These are phyloP conservation scores for Heterobasidion irregulare DNA, from an alignment of 1,284 basidiomycete species.

Conservation along the genomic window DNA sequence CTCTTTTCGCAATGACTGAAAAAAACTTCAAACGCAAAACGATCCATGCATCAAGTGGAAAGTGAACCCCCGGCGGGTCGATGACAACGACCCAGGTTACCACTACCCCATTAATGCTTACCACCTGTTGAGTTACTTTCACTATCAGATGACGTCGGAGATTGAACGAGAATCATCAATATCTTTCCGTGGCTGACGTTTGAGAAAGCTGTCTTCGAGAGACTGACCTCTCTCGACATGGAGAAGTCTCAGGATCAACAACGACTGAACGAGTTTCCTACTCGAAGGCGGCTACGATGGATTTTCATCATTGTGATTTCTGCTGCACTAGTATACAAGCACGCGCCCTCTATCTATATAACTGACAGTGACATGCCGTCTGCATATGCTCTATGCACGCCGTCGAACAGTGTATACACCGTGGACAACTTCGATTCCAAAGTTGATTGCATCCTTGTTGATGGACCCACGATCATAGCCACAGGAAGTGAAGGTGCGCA, in stretches of 20 bases:
- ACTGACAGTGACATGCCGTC: not conserved
- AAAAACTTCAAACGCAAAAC: too few species aligned
- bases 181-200: too few species aligned
- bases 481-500: conserved; percentile 44
- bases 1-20: too few species aligned
- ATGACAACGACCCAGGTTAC: conserved; percentile 46
- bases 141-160: too few species aligned
- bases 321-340: not conserved
- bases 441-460: conserved; percentile 66
- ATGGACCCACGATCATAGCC: conserved; percentile 43
- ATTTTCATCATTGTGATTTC: not conserved
- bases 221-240: not conserved
- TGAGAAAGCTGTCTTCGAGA: not conserved
- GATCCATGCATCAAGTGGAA: conserved; percentile 59
- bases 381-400: conserved; percentile 8
- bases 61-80: conserved; percentile 73
- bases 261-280: not conserved
- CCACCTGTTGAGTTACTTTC: too few species aligned
- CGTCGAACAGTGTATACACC: conserved; percentile 7
- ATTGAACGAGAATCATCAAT: too few species aligned
- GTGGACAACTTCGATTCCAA: conserved; percentile 9
- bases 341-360: not conserved
- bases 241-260: not conserved
- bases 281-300: not conserved
- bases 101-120: conserved; percentile 38